These are phyloP conservation scores for Alternaria tenuissima DNA, from an alignment of 2,329 filamentous ascomycete genomes.

Conservation along the genomic window DNA sequence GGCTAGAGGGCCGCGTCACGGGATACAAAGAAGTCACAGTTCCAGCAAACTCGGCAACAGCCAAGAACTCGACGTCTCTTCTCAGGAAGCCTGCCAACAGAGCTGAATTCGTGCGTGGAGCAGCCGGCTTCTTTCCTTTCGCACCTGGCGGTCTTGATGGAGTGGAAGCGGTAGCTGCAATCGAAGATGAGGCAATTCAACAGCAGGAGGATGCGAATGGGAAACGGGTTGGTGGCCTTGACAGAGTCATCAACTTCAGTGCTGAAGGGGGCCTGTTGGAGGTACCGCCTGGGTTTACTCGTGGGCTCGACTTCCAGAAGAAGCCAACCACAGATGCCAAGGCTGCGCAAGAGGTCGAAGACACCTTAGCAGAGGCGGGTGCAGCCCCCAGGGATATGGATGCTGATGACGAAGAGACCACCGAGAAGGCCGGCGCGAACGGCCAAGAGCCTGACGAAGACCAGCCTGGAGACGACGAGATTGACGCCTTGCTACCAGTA, in stretches of 20 bases:
- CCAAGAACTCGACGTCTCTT: conserved; percentile 93
- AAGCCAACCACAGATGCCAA: conserved; percentile 65
- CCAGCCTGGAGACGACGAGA: conserved; percentile 64
- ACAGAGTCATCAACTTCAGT: conserved; percentile 84
- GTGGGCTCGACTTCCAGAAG: conserved; percentile 77
- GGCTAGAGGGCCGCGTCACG: conserved; percentile 89
- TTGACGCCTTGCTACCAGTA: conserved; percentile 86
- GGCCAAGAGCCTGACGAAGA: conserved; percentile 53
- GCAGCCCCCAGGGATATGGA: conserved; percentile 35
- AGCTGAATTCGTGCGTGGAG: conserved; percentile 91
- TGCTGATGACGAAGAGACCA: conserved; percentile 35
- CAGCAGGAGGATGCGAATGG: conserved; percentile 56
- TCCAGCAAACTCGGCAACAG: conserved; percentile 85
- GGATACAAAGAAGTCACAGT: conserved; percentile 95
- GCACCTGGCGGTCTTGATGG: conserved; percentile 88
- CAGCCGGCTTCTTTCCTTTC: conserved; percentile 93
- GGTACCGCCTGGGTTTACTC: conserved; percentile 79
- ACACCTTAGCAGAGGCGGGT: conserved; percentile 64
- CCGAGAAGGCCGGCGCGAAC: conserved; percentile 32
- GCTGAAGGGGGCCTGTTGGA: conserved; percentile 80
- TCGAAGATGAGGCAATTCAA: conserved; percentile 77
- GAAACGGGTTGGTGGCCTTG: conserved; percentile 64
- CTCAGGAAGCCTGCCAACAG: conserved; percentile 84
- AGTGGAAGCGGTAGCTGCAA: conserved; percentile 82
- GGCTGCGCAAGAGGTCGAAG: conserved; percentile 74